Evolutionary conservation across 1,139 yeast genomes (phyloP).

Genomic region (Scheffersomyces cryptocercus): DNA sequence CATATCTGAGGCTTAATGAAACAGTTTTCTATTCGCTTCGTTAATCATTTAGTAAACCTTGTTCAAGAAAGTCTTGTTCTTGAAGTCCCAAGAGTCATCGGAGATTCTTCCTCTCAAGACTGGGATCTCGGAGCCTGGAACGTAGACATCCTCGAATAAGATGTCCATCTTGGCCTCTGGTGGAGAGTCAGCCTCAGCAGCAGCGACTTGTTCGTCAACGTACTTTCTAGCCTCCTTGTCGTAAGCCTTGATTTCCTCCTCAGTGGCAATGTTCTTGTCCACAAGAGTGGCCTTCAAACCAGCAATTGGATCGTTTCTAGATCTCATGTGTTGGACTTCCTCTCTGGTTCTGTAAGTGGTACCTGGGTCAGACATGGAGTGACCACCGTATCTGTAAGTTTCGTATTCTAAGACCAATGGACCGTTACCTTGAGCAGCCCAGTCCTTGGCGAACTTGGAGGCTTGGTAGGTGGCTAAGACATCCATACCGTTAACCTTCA

Average conservation of each 20-base stretch:
- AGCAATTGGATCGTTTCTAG: slow-evolving; percentile 96
- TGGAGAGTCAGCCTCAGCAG: slow-evolving; percentile 90
- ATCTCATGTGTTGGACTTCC: slow-evolving; percentile 99
- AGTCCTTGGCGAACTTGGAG: slow-evolving; percentile 94
- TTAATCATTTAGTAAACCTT: slow-evolving; percentile 40
- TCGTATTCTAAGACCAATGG: slow-evolving; percentile 95
- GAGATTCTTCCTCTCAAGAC: slow-evolving; percentile 95
- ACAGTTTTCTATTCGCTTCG: background rate
- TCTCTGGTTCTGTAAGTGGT: slow-evolving; percentile 99
- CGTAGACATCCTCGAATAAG: slow-evolving; percentile 95
- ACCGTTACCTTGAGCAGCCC: slow-evolving; percentile 92
- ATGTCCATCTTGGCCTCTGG: slow-evolving; percentile 96
- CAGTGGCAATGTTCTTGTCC: slow-evolving; percentile 83
- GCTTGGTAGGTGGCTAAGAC: slow-evolving; percentile 94
- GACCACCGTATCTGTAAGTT: slow-evolving; percentile 99
- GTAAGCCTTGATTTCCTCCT: slow-evolving; percentile 88
- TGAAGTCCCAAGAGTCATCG: slow-evolving; percentile 87
- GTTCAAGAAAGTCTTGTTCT: slow-evolving; percentile 68
- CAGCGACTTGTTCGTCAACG: slow-evolving; percentile 92
- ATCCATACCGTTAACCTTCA: slow-evolving; percentile 98
- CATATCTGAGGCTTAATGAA: background rate
- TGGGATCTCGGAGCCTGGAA: slow-evolving; percentile 90
- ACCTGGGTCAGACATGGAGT: slow-evolving; percentile 99
- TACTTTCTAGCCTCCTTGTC: slow-evolving; percentile 95
- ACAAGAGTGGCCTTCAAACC: slow-evolving; percentile 87